Base-by-base conservation (phyloP, 352 stramenopile genomes). In the Halophytophthora polymorphica region DNA sequence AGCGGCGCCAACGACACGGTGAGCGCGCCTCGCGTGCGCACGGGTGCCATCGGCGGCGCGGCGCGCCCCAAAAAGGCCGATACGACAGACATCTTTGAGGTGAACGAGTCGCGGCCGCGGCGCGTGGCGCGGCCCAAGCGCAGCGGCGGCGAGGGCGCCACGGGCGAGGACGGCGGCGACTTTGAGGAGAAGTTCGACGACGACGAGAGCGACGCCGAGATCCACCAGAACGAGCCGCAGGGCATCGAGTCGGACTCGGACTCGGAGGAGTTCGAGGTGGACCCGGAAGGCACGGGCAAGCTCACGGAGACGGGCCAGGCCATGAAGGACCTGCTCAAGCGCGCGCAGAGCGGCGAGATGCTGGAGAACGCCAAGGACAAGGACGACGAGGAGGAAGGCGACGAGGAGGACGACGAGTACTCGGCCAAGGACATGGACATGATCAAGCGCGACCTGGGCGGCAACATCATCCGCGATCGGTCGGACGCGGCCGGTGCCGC, bases 151-250 rank as follows among this genome's bases (percentile, higher is more conserved):
- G 66, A 66, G 33, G 83, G 79, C 42, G 69, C 83, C 2, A 90
- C 78, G 41, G 83, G 82, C 12, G 81, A 92, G 52, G 80, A 94
- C 45, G 83, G 83, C 41, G 83, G 81, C 22, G 83, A 94, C 65
- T 91, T 94, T 69, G 82, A 91, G 21, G 83, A 92, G 58, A 90
- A 90, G 51, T 92, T 94, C 49, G 80, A 90, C 58, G 83, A 94
- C 36, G 83, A 94, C 36, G 83, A 94, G 51, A 90, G 83, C 35
- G 81, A 91, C n/a, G 68, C 73, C 2, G 83, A 92, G 68, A 89
- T 94, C 41, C 68, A 90, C 19, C 71, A 88, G 17, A 73, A 89
- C 17, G 75, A 90, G 40, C 56, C 71, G 19, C 72, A 82, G 53
- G 77, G 61, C n/a, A 38, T 88, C 8, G 59, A 79, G 51, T 92